Base-by-base conservation (phyloP, 208 protist species). In the Kentomonas sorsogonicus region DNA sequence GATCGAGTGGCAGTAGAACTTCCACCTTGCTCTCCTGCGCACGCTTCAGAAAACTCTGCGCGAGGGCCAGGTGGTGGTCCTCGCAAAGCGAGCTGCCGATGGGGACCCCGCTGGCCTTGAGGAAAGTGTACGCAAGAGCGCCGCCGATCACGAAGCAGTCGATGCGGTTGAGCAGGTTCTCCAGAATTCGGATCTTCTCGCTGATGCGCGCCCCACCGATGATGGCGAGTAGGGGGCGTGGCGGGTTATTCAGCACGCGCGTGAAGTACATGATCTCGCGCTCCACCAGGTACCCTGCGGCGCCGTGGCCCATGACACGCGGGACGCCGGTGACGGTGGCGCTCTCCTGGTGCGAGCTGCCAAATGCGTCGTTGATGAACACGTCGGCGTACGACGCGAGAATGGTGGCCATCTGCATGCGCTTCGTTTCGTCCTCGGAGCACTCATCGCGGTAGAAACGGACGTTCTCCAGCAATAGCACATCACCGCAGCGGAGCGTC, bases 291-390 rank as follows among this genome's bases (percentile, higher is more conserved):
- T 98, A 97, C 52, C 99, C 99, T 18, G 97, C 93, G 27, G 87
- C 97, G 34, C 95, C 80, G 30, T 89, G 56, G 22, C 86, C 86
- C 38, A 94, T 60, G 1, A 91, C 50, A 63, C 87, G 79, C 6
- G 90, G 83, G 46, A 96, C 83, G 27, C 86, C 86, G 3, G 84
- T 93, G 60, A 93, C 91, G 33, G 86, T 89, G 43, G 86, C 89
- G 69, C 99, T 36, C 26, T 96, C 96, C 48, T 97, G 89, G 83
- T 99, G 98, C 3, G 97, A 93, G 20, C 97, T 98, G 60, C 98
- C 98, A 74, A 99, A 99, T 22, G 98, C 98, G 76, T 99, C 98
- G 69, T 97, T 98, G 46, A 99, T 82, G 85, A 97, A 99, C 15
- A 99, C 66, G 69, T 99, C 98, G 62, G 87, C 98, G 50, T 93